Conservation (phyloP, 2,329 filamentous ascomycete species). For the Fusarium sp. region DNA sequence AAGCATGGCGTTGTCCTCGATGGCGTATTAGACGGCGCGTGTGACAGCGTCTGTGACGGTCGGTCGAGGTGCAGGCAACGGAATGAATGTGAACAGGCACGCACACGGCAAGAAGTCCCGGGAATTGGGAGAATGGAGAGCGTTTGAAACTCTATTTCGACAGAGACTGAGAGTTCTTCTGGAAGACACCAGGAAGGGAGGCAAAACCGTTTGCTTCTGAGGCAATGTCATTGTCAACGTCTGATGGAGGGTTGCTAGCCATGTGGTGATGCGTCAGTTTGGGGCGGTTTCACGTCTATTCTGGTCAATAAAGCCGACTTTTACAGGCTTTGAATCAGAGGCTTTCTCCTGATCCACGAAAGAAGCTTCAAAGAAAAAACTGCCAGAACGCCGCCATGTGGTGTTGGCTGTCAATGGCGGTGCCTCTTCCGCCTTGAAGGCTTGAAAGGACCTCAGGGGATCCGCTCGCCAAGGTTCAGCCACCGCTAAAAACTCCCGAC, state of each 20-base stretch:
- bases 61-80: slow-evolving; percentile 16
- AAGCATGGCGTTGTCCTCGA: neutral
- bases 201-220: slow-evolving; percentile 1
- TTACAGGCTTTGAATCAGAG: slow-evolving; percentile 32
- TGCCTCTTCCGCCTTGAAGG: slow-evolving; percentile 34
- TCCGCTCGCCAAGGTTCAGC: slow-evolving; percentile 12
- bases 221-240: slow-evolving; percentile 21
- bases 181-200: slow-evolving; percentile 11
- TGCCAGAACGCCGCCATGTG: slow-evolving; percentile 28
- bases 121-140: slow-evolving; percentile 1
- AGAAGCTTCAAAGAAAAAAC: slow-evolving; percentile 21
- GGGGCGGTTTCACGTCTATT: slow-evolving; percentile 8
- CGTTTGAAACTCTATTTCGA: slow-evolving; percentile 33
- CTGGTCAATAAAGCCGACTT: slow-evolving; percentile 23
- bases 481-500: slow-evolving; percentile 4
- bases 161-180: slow-evolving; percentile 13
- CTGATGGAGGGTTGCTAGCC: slow-evolving; percentile 3
- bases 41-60: slow-evolving; percentile 31
- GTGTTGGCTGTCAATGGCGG: slow-evolving; percentile 16
- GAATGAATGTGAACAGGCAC: slow-evolving; percentile 32
- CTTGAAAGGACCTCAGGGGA: slow-evolving; percentile 10
- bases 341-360: slow-evolving; percentile 21
- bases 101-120: neutral
- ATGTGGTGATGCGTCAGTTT: slow-evolving; percentile 6
- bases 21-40: slow-evolving; percentile 29